Percentiles rank a stretch among this genome's conserved stretches.
Evolutionary conservation across 1,139 yeast genomes (phyloP).

Genomic region (Protomyces pachydermus): DNA sequence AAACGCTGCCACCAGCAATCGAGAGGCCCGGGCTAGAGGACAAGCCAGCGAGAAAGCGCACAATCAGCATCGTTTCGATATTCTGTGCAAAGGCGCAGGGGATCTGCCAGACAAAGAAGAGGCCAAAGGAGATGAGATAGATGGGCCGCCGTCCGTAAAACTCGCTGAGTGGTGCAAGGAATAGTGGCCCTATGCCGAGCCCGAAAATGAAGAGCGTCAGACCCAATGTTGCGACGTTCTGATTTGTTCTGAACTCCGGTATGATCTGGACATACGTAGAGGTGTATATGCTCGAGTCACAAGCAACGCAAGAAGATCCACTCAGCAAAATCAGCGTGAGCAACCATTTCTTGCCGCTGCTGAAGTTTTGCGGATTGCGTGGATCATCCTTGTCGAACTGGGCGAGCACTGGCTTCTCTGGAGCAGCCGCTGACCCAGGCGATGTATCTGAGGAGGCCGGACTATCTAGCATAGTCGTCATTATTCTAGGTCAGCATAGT

Average conservation of each 20-base stretch:
- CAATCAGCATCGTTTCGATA: conserved; percentile 57
- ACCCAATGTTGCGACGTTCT: conserved; percentile 30
- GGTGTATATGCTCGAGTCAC: conserved; percentile 54
- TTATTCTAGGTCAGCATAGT: no score
- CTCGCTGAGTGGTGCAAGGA: conserved; percentile 71
- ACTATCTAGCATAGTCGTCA: no score
- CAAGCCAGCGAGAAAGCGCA: conserved; percentile 64
- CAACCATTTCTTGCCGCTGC: conserved; percentile 46
- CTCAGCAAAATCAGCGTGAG: conserved; percentile 51
- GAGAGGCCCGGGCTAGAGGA: conserved; percentile 65
- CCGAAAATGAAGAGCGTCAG: conserved; percentile 59
- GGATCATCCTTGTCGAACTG: background rate
- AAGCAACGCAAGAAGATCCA: conserved; percentile 50
- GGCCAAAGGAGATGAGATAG: conserved; percentile 53
- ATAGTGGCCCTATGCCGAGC: conserved; percentile 61
- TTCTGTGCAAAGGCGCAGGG: conserved; percentile 63
- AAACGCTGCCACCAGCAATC: conserved; percentile 41
- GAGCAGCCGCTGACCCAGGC: no score
- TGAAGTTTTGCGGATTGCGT: conserved; percentile 10
- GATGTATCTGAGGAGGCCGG: no score
- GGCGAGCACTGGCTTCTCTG: no score
- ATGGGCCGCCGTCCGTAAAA: conserved; percentile 65
- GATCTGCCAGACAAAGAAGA: conserved; percentile 58
- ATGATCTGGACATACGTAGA: conserved; percentile 28
- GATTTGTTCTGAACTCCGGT: conserved; percentile 27